Evolutionary conservation across 345 rosid genomes (phyloP), one percentile per base, ranked within the genome.

Genomic region (Murraya paniculata): DNA sequence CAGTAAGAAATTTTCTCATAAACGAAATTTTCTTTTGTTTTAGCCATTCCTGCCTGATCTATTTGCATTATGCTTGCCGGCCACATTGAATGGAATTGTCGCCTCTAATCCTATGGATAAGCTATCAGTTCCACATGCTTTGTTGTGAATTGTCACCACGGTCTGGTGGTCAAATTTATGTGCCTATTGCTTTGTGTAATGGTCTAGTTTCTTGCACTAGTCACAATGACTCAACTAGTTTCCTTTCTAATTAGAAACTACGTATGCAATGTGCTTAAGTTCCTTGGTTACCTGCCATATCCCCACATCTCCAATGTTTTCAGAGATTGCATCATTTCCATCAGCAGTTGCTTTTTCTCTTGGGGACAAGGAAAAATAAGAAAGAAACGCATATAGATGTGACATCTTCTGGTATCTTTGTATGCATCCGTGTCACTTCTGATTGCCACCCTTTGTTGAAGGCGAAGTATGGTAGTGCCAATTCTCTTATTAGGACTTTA

Each of bases 1-100:
- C 88, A 80, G 98, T 94, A 79, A 84, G 84, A 71, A 68, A 6
- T 59, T 64, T 30, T 22, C 3, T 11, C 0, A 24, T 53, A 4
- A 7, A 25, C 16, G 11, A 7, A 50, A 6, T 50, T 53, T 4
- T 30, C 11, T 18, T 48, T 50, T 50, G 2, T 27, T 70, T 48
- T 8, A 28, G 10, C 53, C 25, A 48, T 1, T 70, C 38, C 59
- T 9, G 11, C 16, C 14, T 16, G 45, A 55, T 56, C 50, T 55
- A 41, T 64, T 73, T 35, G 6, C 13, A 33, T 19, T 72, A 33
- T 68, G 7, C 7, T 68, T 14, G 9, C 50, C 19, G 9, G 55
- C 28, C 24, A 0, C 14, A 36, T 41, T 25, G 72, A 35, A 28
- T 48, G 14, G 35, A 38, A 27, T 27, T 28, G 4, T 21, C 2